Conservation (phyloP, 768 basidiomycete species). For the Leucocoprinus birnbaumii region DNA sequence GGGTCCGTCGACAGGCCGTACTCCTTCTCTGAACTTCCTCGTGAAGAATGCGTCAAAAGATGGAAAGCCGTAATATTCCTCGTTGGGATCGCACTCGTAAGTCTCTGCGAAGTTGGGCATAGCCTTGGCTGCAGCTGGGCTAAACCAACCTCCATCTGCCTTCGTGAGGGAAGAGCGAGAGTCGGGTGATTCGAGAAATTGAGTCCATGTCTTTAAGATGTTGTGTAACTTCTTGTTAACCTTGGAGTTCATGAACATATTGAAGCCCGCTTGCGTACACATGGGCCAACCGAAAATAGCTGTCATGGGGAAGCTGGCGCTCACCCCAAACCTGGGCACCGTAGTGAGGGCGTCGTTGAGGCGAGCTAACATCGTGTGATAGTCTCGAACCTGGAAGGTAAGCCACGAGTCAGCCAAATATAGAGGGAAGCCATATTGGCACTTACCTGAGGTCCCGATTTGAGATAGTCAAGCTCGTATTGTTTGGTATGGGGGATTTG, state of each 20-base stretch:
- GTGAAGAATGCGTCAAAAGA: constrained; percentile 60
- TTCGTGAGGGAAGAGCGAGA: constrained; percentile 36
- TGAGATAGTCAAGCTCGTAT: constrained; percentile 13
- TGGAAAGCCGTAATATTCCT: constrained; percentile 39
- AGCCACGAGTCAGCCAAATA: no score
- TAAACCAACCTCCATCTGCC: constrained; percentile 40
- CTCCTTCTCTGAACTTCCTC: constrained; percentile 32
- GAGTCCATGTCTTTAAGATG: constrained; percentile 45
- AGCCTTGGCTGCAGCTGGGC: constrained; percentile 28
- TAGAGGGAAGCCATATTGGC: not conserved
- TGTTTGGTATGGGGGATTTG: constrained; percentile 12
- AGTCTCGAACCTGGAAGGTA: not conserved
- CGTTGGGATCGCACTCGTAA: constrained; percentile 37
- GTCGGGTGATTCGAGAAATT: constrained; percentile 37
- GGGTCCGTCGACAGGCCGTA: constrained; percentile 35
- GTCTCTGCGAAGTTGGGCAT: constrained; percentile 28
- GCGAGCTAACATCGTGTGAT: not conserved
- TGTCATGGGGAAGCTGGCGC: constrained; percentile 8
- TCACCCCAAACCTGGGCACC: constrained; percentile 2
- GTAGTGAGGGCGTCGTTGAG: constrained; percentile 1
- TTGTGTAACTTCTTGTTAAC: constrained; percentile 18
- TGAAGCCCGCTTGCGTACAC: constrained; percentile 16
- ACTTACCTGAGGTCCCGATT: constrained; percentile 12
- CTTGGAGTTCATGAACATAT: constrained; percentile 16
- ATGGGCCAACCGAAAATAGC: constrained; percentile 14